These are phyloP conservation scores for Akanthomyces dipterigenus DNA, from an alignment of 2,329 filamentous ascomycete genomes.

Conservation along the genomic window DNA sequence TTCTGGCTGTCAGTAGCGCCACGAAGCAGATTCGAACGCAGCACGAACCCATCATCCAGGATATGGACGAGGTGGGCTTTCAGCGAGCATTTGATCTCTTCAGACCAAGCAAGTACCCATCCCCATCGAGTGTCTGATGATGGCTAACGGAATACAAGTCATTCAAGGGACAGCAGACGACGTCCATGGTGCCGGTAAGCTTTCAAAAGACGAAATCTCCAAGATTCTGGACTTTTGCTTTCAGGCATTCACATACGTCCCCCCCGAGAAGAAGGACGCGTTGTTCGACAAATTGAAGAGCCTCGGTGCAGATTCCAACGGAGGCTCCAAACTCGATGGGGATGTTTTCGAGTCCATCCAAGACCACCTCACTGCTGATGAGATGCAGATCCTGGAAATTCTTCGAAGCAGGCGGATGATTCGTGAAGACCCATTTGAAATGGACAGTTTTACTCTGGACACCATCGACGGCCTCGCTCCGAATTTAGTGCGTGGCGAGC, in stretches of 20 bases:
- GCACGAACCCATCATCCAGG: no score
- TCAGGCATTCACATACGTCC: background rate
- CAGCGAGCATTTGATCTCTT: no score
- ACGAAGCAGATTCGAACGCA: no score
- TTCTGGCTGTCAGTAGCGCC: no score
- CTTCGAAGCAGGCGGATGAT: conserved; percentile 14
- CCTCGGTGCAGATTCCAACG: background rate
- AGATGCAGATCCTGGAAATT: conserved; percentile 10
- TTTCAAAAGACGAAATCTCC: conserved; percentile 24
- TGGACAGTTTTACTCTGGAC: conserved; percentile 15
- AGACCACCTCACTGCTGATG: conserved; percentile 12
- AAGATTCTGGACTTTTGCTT: conserved; percentile 25
- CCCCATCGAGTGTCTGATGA: fast-evolving
- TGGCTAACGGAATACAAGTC: background rate
- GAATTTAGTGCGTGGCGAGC: conserved; percentile 11
- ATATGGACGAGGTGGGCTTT: no score
- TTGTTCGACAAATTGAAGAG: conserved; percentile 15
- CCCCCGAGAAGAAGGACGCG: conserved; percentile 12
- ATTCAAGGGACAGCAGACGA: conserved; percentile 27
- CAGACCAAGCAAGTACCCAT: no score
- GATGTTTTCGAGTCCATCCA: background rate
- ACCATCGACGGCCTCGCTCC: conserved; percentile 14
- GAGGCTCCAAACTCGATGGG: background rate
- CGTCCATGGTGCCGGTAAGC: conserved; percentile 22
- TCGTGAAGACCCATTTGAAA: conserved; percentile 15